These are phyloP conservation scores for Metschnikowia lochheadii DNA, from an alignment of 805 yeast species.

Conservation along the genomic window DNA sequence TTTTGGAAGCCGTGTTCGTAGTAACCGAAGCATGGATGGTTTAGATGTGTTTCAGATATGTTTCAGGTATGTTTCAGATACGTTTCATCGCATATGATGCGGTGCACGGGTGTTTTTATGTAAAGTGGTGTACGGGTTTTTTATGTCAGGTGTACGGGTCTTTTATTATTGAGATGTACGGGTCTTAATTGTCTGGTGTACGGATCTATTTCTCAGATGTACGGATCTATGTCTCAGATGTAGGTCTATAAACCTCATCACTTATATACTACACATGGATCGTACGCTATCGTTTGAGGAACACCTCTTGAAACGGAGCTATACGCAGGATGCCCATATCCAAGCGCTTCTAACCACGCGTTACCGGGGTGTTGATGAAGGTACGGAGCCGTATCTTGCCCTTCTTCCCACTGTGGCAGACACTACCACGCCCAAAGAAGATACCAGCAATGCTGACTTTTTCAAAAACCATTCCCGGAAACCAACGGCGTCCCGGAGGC, in stretches of 20 bases:
- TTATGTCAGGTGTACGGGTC: no score
- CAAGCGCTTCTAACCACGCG: constrained; percentile 40
- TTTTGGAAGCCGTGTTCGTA: not conserved
- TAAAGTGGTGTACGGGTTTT: not conserved
- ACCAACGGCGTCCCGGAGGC: constrained; percentile 18
- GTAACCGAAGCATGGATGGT: not conserved
- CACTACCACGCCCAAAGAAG: constrained; percentile 1
- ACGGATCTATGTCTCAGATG: no score
- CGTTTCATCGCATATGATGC: not conserved
- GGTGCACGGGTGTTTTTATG: not conserved
- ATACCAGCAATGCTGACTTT: constrained; percentile 1
- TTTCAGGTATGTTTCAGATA: no score
- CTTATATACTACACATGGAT: constrained; percentile 29
- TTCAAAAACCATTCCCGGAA: constrained; percentile 6
- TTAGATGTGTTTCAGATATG: no score
- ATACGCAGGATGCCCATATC: constrained; percentile 33
- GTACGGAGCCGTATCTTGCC: constrained; percentile 34
- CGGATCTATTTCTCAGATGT: no score
- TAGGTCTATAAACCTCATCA: not conserved
- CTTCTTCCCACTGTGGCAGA: constrained; percentile 19
- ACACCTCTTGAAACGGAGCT: constrained; percentile 43
- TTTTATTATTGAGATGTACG: no score
- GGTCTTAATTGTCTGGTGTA: no score
- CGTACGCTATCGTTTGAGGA: constrained; percentile 43
- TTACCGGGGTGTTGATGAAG: constrained; percentile 40